These are phyloP conservation scores for Nicotiana knightiana DNA, from an alignment of 257 asterid genomes.

Conservation along the genomic window DNA sequence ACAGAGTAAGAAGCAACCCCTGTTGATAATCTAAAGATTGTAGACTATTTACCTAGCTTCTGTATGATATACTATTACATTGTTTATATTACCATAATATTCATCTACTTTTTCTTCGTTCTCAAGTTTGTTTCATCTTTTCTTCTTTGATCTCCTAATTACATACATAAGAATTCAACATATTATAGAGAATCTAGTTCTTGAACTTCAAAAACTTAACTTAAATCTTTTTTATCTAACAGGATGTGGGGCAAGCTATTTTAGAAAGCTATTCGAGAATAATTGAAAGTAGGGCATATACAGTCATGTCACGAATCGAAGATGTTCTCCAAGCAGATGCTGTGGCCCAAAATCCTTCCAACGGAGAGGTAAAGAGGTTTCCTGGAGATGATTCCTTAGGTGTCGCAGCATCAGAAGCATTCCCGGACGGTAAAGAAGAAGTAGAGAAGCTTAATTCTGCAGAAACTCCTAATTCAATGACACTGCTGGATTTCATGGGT, in stretches of 20 bases:
- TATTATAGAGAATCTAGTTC: background rate
- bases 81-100: background rate
- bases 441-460: conserved; percentile 27
- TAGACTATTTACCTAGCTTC: background rate
- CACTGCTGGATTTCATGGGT: conserved; percentile 45
- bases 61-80: background rate
- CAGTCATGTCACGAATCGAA: conserved; percentile 71
- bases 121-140: background rate
- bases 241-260: conserved; percentile 93
- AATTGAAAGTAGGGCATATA: conserved; percentile 69
- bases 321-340: conserved; percentile 70
- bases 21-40: background rate
- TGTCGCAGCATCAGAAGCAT: background rate
- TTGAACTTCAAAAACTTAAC: background rate
- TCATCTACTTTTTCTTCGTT: background rate
- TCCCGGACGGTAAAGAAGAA: conserved; percentile 29
- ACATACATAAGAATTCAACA: background rate
- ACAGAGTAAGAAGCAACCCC: conserved; percentile 37
- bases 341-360: conserved; percentile 36
- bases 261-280: conserved; percentile 90
- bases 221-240: conserved; percentile 6
- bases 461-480: conserved; percentile 39
- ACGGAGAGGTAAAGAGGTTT: conserved; percentile 29
- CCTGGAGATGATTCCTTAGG: conserved; percentile 20
- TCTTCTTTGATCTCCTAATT: background rate